Evolutionary conservation across 192 early-diverging fungal species (phyloP).

Genomic region (Coemansia sp.): DNA sequence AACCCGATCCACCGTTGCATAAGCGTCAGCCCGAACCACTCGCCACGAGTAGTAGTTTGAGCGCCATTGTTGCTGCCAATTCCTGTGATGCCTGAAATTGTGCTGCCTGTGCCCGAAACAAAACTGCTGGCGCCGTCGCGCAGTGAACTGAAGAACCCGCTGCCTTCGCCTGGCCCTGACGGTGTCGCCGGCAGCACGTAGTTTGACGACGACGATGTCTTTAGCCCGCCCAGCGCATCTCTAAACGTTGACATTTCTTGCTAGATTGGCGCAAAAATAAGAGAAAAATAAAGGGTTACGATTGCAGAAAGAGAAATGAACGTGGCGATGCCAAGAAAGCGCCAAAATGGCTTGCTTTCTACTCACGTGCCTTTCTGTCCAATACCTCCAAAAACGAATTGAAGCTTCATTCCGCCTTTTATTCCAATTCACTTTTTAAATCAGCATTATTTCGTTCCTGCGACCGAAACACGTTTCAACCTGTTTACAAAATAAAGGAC

Average conservation of each 20-base stretch:
- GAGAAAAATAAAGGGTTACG: slow-evolving; percentile 1
- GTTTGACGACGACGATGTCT: slow-evolving; percentile 46
- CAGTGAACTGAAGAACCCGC: slow-evolving; percentile 43
- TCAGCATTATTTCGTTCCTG: background rate
- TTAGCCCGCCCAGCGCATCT: slow-evolving; percentile 52
- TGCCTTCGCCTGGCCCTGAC: slow-evolving; percentile 10
- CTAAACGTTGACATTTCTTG: slow-evolving; percentile 41
- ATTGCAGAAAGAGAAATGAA: background rate
- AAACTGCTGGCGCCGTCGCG: slow-evolving; percentile 49
- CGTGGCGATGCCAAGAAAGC: background rate
- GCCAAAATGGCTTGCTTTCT: background rate
- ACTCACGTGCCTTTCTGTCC: background rate
- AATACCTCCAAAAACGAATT: too few relatives aligned
- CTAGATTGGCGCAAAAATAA: background rate
- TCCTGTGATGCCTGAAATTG: slow-evolving; percentile 30
- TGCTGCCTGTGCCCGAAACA: slow-evolving; percentile 33
- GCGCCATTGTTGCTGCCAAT: slow-evolving; percentile 16
- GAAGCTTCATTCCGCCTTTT: background rate
- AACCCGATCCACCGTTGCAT: slow-evolving; percentile 56
- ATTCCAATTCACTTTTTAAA: background rate
- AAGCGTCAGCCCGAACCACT: slow-evolving; percentile 56
- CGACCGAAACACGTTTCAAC: background rate
- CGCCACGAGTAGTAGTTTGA: slow-evolving; percentile 25
- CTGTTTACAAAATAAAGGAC: too few relatives aligned
- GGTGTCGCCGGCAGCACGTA: slow-evolving; percentile 36